Evolutionary conservation across 2,329 filamentous ascomycete species (phyloP).

Genomic region (Monosporascus sp.): DNA sequence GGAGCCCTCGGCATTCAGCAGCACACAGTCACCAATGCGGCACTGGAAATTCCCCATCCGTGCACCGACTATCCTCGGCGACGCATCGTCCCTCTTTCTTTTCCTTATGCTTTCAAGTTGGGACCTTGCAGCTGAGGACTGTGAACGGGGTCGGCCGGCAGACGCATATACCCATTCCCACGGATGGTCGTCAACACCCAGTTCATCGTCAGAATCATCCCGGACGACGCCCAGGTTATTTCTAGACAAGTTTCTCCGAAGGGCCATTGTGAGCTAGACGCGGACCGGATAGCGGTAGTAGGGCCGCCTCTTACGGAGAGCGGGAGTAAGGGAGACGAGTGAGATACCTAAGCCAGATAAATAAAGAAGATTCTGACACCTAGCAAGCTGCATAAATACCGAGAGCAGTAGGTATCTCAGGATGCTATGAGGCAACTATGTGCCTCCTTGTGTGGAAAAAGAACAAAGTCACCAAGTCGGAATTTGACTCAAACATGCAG

Average conservation of each 20-base stretch:
- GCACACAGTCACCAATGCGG: constrained; percentile 72
- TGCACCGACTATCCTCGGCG: constrained; percentile 66
- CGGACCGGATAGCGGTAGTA: too few species aligned
- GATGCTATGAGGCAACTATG: too few species aligned
- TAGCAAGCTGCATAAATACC: too few species aligned
- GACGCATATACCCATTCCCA: constrained; percentile 75
- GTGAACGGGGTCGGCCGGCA: constrained; percentile 1
- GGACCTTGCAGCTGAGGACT: neutral
- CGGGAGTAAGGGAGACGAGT: too few species aligned
- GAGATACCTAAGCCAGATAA: too few species aligned
- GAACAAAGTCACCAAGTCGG: too few species aligned
- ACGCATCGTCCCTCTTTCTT: constrained; percentile 28
- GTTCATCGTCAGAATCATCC: constrained; percentile 85
- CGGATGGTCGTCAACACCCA: constrained; percentile 63
- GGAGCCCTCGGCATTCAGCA: constrained; percentile 80
- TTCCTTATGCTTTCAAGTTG: constrained; percentile 21
- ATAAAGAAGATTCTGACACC: too few species aligned
- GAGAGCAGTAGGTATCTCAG: too few species aligned
- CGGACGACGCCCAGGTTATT: constrained; percentile 56
- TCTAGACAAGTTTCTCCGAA: constrained; percentile 3
- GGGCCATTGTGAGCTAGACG: neutral
- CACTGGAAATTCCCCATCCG: constrained; percentile 78
- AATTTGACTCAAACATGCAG: too few species aligned
- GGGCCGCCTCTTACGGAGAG: too few species aligned
- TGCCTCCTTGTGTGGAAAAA: too few species aligned